Evolutionary conservation across 164 flowering plant genomes (phyloP).

Genomic region (Chimonanthus salicifolius): DNA sequence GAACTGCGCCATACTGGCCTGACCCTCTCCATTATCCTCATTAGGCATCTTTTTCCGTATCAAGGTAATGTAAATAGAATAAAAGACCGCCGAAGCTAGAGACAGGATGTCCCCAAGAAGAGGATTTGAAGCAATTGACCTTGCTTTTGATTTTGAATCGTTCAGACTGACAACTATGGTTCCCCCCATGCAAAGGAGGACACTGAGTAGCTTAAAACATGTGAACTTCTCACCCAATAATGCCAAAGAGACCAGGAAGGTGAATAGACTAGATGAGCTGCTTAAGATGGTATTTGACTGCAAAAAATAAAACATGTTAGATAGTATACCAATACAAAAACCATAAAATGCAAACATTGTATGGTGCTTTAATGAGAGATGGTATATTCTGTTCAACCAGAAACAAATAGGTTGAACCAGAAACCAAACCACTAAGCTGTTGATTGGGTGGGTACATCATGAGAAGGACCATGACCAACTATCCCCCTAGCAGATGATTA

Average conservation of each 20-base stretch:
- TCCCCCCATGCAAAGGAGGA: slow-evolving; percentile 95
- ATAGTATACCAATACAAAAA: slow-evolving; percentile 1
- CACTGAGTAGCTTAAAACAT: slow-evolving; percentile 83
- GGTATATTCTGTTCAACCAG: neutral
- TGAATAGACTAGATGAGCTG: slow-evolving; percentile 90
- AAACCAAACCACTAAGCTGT: neutral
- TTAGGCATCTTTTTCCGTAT: slow-evolving; percentile 81
- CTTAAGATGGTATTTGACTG: slow-evolving; percentile 97
- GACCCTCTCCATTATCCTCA: slow-evolving; percentile 61
- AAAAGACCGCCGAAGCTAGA: slow-evolving; percentile 65
- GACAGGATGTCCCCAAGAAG: slow-evolving; percentile 80
- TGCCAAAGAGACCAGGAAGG: slow-evolving; percentile 70
- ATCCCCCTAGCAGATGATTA: neutral
- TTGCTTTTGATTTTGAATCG: slow-evolving; percentile 44
- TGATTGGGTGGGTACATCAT: neutral
- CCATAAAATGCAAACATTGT: neutral
- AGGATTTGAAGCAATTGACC: slow-evolving; percentile 56
- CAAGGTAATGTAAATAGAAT: slow-evolving; percentile 82
- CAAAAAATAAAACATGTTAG: slow-evolving; percentile 9
- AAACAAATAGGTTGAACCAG: neutral
- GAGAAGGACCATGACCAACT: neutral
- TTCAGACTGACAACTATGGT: slow-evolving; percentile 85
- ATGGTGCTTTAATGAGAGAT: neutral
- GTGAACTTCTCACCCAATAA: slow-evolving; percentile 88
- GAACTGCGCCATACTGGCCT: slow-evolving; percentile 82